These are phyloP conservation scores for Yarrowia galli DNA, from an alignment of 1,139 yeast species.

Conservation along the genomic window DNA sequence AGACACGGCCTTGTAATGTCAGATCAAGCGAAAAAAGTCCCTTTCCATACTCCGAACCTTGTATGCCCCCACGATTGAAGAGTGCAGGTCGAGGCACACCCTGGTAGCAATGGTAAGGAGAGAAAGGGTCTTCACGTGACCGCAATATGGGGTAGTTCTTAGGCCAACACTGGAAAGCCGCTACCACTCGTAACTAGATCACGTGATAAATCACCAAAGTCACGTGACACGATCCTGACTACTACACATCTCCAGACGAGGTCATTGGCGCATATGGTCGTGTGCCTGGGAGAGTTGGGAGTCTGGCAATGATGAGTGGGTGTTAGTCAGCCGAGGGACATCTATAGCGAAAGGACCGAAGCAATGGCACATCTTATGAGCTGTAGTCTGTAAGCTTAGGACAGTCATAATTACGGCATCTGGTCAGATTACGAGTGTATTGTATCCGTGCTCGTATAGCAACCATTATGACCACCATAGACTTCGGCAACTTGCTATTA, in stretches of 20 bases:
- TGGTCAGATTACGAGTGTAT: no score
- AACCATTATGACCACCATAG: no score
- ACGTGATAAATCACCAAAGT: background rate
- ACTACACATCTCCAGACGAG: background rate
- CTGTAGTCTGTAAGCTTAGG: no score
- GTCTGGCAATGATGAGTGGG: background rate
- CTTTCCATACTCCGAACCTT: background rate
- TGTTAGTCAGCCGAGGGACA: no score
- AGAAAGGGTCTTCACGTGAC: conserved; percentile 1
- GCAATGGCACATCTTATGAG: no score
- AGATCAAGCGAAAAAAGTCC: conserved; percentile 11
- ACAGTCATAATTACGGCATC: no score
- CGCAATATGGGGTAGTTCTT: background rate
- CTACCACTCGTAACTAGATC: no score
- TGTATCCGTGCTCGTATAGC: no score
- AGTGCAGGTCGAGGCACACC: background rate
- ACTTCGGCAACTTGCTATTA: no score
- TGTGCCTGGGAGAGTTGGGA: background rate
- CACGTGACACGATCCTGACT: background rate
- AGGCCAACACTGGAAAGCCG: no score
- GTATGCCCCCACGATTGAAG: conserved; percentile 1
- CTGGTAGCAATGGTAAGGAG: background rate
- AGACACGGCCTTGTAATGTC: background rate
- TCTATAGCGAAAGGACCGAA: no score
- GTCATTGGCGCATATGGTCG: conserved; percentile 1